Percentiles rank a stretch among this genome's conserved stretches.
phyloP scores from a whole-genome alignment of 495 filamentous ascomycete genomes.

The Lepraria neglecta region DNA sequence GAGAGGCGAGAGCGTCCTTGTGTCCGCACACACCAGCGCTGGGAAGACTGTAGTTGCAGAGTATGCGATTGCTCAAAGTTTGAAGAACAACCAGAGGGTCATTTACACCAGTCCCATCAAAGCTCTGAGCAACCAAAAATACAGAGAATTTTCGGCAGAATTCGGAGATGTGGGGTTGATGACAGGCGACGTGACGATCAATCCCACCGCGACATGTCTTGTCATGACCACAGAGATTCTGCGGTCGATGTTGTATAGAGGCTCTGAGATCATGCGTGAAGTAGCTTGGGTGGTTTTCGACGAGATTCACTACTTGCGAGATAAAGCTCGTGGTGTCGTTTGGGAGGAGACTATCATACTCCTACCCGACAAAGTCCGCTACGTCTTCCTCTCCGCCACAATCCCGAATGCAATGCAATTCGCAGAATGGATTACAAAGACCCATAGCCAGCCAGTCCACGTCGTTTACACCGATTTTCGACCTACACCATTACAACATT shows the following conservation, averaged over 20 bases:
- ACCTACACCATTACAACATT: conserved; percentile 92
- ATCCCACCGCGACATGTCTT: conserved; percentile 92
- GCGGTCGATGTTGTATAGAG: conserved; percentile 94
- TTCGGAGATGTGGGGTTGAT: conserved; percentile 97
- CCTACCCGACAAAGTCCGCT: conserved; percentile 93
- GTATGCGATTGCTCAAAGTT: conserved; percentile 95
- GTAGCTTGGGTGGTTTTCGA: conserved; percentile 97
- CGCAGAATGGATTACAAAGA: conserved; percentile 97
- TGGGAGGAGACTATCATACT: conserved; percentile 99
- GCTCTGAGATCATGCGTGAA: conserved; percentile 98
- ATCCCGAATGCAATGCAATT: conserved; percentile 99
- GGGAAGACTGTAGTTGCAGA: conserved; percentile 98
- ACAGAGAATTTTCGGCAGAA: conserved; percentile 87
- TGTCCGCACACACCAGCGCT: conserved; percentile 94
- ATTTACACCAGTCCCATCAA: conserved; percentile 99
- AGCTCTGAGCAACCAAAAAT: conserved; percentile 96
- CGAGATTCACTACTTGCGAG: conserved; percentile 97
- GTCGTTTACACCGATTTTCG: conserved; percentile 98
- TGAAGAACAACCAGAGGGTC: conserved; percentile 94
- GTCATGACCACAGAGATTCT: conserved; percentile 99
- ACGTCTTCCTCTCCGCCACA: conserved; percentile 97
- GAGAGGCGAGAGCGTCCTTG: conserved; percentile 88
- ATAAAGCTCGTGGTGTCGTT: conserved; percentile 89
- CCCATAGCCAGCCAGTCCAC: conserved; percentile 92
- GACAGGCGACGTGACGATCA: conserved; percentile 99